These are phyloP conservation scores for Fomitopsis pinicola DNA, from an alignment of 1,284 basidiomycete genomes.

Conservation along the genomic window DNA sequence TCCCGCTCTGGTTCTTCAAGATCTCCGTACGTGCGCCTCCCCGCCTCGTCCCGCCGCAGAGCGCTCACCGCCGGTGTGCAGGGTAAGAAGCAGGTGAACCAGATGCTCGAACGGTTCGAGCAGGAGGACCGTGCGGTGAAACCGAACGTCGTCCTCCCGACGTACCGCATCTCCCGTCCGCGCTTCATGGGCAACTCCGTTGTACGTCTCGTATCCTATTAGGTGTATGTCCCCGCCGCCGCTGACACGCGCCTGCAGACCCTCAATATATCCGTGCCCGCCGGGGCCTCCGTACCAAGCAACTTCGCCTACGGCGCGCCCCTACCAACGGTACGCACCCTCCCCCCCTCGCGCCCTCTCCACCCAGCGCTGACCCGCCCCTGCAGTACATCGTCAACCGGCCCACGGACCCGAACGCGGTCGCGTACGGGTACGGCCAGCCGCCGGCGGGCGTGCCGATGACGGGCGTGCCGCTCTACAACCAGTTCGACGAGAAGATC, in stretches of 20 bases:
- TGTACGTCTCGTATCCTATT: slow-evolving; percentile 27
- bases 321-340: slow-evolving; percentile 38
- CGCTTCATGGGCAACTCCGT: slow-evolving; percentile 35
- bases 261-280: slow-evolving; percentile 38
- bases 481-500: slow-evolving; percentile 23
- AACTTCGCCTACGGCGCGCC: slow-evolving; percentile 43
- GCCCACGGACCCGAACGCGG: slow-evolving; percentile 22
- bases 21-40: slow-evolving; percentile 30
- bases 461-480: slow-evolving; percentile 32
- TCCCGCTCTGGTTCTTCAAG: slow-evolving; percentile 49
- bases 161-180: slow-evolving; percentile 42
- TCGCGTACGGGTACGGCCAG: slow-evolving; percentile 13
- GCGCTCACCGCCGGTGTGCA: slow-evolving; percentile 15
- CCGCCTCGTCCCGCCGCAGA: neutral
- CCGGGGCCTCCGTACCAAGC: slow-evolving; percentile 18
- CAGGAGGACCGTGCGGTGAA: slow-evolving; percentile 34
- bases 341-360: neutral
- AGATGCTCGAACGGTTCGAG: slow-evolving; percentile 39
- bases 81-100: slow-evolving; percentile 41
- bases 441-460: slow-evolving; percentile 11
- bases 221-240: neutral
- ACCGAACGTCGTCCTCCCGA: slow-evolving; percentile 29
- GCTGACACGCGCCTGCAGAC: slow-evolving; percentile 24
- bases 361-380: neutral
- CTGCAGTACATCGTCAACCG: slow-evolving; percentile 30